Evolutionary conservation across 139 green algal genomes (phyloP).

Genomic region (Auxenochlorella pyrenoidosa): DNA sequence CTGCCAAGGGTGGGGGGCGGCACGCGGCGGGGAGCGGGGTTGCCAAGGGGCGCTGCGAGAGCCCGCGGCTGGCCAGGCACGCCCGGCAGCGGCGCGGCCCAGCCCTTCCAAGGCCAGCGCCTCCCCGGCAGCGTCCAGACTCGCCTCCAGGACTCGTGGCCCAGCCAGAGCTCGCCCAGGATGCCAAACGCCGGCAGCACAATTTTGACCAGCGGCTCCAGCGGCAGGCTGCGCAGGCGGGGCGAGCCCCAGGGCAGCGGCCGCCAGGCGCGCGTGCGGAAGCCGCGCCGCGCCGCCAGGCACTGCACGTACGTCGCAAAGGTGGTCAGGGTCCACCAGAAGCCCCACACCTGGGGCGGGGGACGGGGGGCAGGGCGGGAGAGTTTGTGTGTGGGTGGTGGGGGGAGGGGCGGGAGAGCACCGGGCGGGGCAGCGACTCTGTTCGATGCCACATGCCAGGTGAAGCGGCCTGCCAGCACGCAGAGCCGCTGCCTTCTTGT

Average conservation of each 20-base stretch:
- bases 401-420: not conserved
- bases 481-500: no score
- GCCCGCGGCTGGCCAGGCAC: not conserved
- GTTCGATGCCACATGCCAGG: no score
- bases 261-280: conserved; percentile 51
- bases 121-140: not conserved
- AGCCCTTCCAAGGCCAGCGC: no score
- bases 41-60: not conserved
- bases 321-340: conserved; percentile 58
- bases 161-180: conserved; percentile 69
- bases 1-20: conserved; percentile 23
- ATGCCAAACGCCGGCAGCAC: conserved; percentile 62
- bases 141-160: conserved; percentile 57
- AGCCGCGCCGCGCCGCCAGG: conserved; percentile 32
- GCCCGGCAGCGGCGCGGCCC: no score
- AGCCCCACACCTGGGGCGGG: conserved; percentile 50
- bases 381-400: not conserved
- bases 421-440: no score
- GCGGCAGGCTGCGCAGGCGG: conserved; percentile 29
- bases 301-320: conserved; percentile 42
- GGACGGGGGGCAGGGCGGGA: not conserved
- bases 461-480: no score
- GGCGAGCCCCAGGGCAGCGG: conserved; percentile 24
- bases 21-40: not conserved
- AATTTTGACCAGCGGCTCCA: conserved; percentile 68